A percentile compares a stretch with the other conserved stretches of the same genome.
phyloP scores from a whole-genome alignment of 2,329 filamentous ascomycete species.

The Aspergillus ruber region DNA sequence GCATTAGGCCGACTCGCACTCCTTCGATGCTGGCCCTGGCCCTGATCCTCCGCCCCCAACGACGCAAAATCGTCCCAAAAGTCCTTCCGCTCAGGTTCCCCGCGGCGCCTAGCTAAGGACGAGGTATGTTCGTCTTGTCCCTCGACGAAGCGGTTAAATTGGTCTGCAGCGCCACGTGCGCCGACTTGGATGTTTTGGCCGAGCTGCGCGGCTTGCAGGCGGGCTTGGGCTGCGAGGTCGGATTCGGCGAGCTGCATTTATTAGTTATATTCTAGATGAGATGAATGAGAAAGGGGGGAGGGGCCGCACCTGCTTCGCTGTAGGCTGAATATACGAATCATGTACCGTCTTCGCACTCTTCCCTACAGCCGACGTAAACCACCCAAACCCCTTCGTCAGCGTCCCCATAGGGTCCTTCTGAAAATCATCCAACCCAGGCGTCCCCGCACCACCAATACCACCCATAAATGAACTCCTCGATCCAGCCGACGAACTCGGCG shows the following conservation, averaged over 20 bases:
- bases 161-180: conserved; percentile 68
- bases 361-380: conserved; percentile 80
- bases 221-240: conserved; percentile 66
- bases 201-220: conserved; percentile 49
- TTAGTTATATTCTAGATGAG: conserved; percentile 2
- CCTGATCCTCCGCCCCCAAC: conserved; percentile 42
- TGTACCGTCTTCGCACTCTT: conserved; percentile 91
- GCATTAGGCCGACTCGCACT: conserved; percentile 39
- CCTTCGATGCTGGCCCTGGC: conserved; percentile 15
- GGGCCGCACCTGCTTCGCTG: conserved; percentile 68
- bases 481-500: conserved; percentile 28
- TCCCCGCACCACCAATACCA: conserved; percentile 33
- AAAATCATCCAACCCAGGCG: conserved; percentile 76
- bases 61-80: conserved; percentile 91
- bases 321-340: conserved; percentile 85
- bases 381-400: conserved; percentile 86
- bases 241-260: conserved; percentile 64
- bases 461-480: not conserved
- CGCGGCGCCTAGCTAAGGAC: conserved; percentile 36
- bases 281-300: not conserved
- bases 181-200: conserved; percentile 59
- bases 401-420: conserved; percentile 86
- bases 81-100: conserved; percentile 62
- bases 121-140: conserved; percentile 49
- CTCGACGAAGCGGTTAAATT: conserved; percentile 83